Evolutionary conservation across 2,329 filamentous ascomycete species (phyloP).

Genomic region (Gremmenia infestans): DNA sequence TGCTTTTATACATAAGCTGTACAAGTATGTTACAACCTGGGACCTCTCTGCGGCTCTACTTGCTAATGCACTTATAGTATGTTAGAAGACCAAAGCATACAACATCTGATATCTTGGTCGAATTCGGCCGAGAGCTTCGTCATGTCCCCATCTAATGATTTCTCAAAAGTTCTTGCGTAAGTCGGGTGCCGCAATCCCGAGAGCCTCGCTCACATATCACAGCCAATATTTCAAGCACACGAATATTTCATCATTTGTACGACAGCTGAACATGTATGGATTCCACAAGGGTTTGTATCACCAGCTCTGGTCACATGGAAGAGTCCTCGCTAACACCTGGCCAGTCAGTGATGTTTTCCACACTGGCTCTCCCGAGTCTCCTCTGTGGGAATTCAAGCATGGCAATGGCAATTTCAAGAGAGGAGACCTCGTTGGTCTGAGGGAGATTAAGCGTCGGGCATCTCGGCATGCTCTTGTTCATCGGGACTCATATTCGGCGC

Average conservation of each 20-base stretch:
- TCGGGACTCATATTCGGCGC: conserved; percentile 77
- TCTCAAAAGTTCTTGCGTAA: conserved; percentile 96
- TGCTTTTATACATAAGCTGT: conserved; percentile 97
- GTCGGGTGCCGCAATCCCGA: conserved; percentile 35
- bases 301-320: conserved; percentile 17
- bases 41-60: not conserved
- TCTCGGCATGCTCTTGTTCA: conserved; percentile 92
- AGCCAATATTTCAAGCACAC: conserved; percentile 99
- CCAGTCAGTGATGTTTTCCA: conserved; percentile 97
- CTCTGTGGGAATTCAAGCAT: conserved; percentile 98
- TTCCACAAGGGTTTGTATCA: conserved; percentile 83
- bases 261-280: conserved; percentile 98
- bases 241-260: conserved; percentile 97
- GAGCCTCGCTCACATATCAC: conserved; percentile 15
- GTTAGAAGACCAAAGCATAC: conserved; percentile 89
- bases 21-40: conserved; percentile 64
- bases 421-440: conserved; percentile 81
- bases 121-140: conserved; percentile 93
- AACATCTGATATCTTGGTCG: conserved; percentile 96
- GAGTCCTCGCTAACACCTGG: conserved; percentile 9
- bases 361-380: conserved; percentile 86
- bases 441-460: conserved; percentile 92
- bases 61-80: conserved; percentile 56
- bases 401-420: conserved; percentile 96
- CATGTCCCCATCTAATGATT: conserved; percentile 96